phyloP scores from a whole-genome alignment of 2,329 filamentous ascomycete species.

The Sporothrix schenckii region DNA sequence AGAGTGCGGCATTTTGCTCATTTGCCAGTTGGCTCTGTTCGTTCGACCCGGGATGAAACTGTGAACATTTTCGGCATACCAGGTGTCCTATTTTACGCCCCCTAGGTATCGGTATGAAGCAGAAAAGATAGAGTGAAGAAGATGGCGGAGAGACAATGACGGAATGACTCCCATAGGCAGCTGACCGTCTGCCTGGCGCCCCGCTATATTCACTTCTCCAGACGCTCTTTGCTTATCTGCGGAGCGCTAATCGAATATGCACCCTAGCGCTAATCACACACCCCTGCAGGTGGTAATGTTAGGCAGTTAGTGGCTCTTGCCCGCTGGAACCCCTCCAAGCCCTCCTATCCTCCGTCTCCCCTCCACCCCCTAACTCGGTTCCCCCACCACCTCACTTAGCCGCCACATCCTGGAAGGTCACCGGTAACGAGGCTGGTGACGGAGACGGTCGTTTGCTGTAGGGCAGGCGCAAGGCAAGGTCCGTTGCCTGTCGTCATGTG shows the following conservation, averaged over 20 bases:
- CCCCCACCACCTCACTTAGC: slow-evolving; percentile 20
- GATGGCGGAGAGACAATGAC: not conserved
- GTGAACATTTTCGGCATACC: slow-evolving; percentile 1
- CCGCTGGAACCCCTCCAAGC: not conserved
- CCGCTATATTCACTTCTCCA: not conserved
- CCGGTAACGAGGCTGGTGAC: slow-evolving; percentile 25
- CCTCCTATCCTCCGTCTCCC: not conserved
- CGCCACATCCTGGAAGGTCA: slow-evolving; percentile 20
- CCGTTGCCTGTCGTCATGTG: slow-evolving; percentile 10
- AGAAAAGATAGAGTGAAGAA: not conserved
- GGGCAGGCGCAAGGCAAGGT: slow-evolving; percentile 6
- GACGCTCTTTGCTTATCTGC: slow-evolving; percentile 27
- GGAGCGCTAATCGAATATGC: not conserved
- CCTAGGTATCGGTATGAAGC: not conserved
- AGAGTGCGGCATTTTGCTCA: not conserved
- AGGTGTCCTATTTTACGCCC: not conserved
- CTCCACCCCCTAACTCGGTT: not conserved
- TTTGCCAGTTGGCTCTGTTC: not conserved
- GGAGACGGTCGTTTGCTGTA: slow-evolving; percentile 18
- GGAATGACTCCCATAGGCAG: slow-evolving; percentile 14
- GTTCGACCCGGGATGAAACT: not conserved
- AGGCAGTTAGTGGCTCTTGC: not conserved
- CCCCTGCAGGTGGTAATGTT: slow-evolving; percentile 27
- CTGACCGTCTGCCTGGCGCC: slow-evolving; percentile 3
- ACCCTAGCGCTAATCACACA: slow-evolving; percentile 22